Base-by-base conservation (phyloP, 2,329 filamentous ascomycete species). In the Penicillium janthinellum region DNA sequence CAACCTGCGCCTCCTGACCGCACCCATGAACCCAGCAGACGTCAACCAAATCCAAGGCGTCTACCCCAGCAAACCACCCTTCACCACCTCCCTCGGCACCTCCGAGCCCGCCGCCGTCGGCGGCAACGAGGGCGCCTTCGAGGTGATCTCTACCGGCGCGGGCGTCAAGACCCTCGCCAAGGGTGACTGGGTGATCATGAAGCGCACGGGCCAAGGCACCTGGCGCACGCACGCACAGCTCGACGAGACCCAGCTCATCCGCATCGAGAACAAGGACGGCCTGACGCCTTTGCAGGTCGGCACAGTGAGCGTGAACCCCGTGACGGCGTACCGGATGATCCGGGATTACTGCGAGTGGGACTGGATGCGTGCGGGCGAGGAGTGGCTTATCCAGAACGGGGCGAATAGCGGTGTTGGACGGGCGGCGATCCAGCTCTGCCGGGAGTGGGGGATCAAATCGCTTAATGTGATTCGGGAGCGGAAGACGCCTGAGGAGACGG, bases 1-100 rank as follows among this genome's bases (percentile, higher is more conserved):
- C 67, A 92, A 94, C 56, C 82, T 99, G 61, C 91, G 92, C 75
- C 89, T 95, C 70, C 90, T 99, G 70, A 91, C 93, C 35, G 88
- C 92, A 0, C 92, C 95, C 58, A 91, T 99, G 77, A 99, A 99
- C 80, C 95, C 95, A 25, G 93, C 95, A 71, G 95, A 99, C 79
- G 91, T 99, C 77, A 99, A 99, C 82, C 94, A 94, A 71, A 91
- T 99, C 71, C 95, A 99, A 81, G 95, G 95, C 66, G 92, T 94
- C 4, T 99, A 99, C 80, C 94, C 94, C 62, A 88, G 88, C 48
- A 92, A 92, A 74, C 92, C 93, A 0, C 81, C 84, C 47, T 93
- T 96, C 77, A 88, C 86, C 17, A 88, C 87, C 5, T 78, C 86
- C 1, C 86, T 99, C 56, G 90, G 92, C 58, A 97, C 93, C 0